Evolutionary conservation across 1,139 yeast species (phyloP).

Genomic region (Petasospora fabianii): DNA sequence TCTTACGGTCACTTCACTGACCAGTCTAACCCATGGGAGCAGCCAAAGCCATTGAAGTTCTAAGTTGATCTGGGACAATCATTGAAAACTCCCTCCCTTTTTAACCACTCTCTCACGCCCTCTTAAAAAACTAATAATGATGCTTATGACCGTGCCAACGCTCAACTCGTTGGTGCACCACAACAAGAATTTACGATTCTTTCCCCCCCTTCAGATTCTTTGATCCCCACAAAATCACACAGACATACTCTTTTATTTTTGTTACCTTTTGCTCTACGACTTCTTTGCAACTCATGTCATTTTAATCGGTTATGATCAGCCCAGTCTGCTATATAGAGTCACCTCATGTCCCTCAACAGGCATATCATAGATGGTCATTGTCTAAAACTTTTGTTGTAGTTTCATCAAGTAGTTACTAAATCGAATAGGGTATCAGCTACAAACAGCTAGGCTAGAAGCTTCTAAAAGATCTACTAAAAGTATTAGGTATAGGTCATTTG

Average conservation of each 20-base stretch:
- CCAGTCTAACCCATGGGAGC: constrained; percentile 98
- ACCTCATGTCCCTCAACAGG: constrained; percentile 21
- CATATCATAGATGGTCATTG: constrained; percentile 17
- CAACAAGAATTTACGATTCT: constrained; percentile 1
- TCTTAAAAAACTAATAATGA: constrained; percentile 8
- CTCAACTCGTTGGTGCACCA: constrained; percentile 19
- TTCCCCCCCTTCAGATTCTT: too few relatives aligned
- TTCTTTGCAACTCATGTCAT: background rate
- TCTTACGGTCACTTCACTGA: constrained; percentile 99
- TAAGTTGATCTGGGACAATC: constrained; percentile 38
- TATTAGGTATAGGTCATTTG: too few relatives aligned
- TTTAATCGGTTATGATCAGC: background rate
- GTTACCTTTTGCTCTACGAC: background rate
- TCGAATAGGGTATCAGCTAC: too few relatives aligned
- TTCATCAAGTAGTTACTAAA: too few relatives aligned
- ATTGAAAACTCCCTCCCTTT: too few relatives aligned
- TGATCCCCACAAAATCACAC: too few relatives aligned
- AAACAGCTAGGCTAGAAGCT: too few relatives aligned
- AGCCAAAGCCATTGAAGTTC: constrained; percentile 83
- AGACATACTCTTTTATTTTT: background rate
- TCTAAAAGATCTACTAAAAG: too few relatives aligned
- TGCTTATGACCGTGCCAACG: constrained; percentile 17
- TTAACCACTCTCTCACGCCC: too few relatives aligned
- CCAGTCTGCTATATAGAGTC: constrained; percentile 11
- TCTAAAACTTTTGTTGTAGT: too few relatives aligned